Conservation (phyloP, 805 yeast species). For the Lipomyces chichibuensis region DNA sequence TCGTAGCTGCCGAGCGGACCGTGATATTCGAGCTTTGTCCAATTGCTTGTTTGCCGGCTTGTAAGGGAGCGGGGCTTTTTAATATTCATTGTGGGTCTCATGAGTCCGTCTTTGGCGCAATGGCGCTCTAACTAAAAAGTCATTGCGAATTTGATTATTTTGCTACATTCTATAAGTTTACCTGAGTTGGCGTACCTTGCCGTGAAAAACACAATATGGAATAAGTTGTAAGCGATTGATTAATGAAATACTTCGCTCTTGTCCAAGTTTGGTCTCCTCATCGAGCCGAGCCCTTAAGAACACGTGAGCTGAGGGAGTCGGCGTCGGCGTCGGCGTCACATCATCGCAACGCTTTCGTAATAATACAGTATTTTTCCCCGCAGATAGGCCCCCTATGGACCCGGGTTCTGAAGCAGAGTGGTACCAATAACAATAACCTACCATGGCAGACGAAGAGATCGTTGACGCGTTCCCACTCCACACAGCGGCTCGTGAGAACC, state of each 20-base stretch:
- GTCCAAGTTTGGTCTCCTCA: no score
- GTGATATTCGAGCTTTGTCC: not conserved
- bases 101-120: no score
- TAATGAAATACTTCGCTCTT: no score
- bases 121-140: no score
- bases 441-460: not conserved
- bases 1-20: not conserved
- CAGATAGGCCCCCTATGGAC: not conserved
- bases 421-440: not conserved
- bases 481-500: slow-evolving; percentile 68
- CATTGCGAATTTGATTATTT: no score
- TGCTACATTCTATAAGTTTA: no score
- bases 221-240: no score
- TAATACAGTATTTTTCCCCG: not conserved
- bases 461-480: slow-evolving; percentile 44
- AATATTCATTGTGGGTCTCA: no score
- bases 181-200: no score
- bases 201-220: no score
- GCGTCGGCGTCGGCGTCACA: not conserved
- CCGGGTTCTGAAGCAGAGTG: no score
- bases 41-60: not conserved
- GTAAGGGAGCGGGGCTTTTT: not conserved
- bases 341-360: not conserved
- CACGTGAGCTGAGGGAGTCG: not conserved
- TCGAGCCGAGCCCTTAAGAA: no score